Conservation (phyloP, 2,329 filamentous ascomycete genomes). For the Xylaria sp. region DNA sequence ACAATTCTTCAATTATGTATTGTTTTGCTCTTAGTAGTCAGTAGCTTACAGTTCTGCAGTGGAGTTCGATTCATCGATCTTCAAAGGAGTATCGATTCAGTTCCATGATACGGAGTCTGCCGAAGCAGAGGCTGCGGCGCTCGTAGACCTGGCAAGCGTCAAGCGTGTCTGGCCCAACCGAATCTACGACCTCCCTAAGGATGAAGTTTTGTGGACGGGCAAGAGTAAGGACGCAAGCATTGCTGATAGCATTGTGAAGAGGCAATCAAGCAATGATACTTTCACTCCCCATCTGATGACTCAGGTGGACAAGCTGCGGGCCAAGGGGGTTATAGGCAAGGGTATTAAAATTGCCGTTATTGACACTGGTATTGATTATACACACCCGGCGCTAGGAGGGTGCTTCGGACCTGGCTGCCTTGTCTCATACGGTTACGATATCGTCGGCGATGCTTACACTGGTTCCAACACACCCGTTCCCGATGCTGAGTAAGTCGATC, state of each 20-base stretch:
- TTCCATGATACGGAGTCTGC: constrained; percentile 54
- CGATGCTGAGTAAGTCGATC: constrained; percentile 34
- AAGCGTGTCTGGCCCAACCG: constrained; percentile 57
- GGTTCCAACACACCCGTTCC: constrained; percentile 42
- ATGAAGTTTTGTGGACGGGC: constrained; percentile 50
- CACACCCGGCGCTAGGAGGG: constrained; percentile 66
- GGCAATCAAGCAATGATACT: constrained; percentile 44
- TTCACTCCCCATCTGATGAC: constrained; percentile 62
- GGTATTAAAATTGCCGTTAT: constrained; percentile 60
- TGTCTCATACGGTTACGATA: constrained; percentile 56
- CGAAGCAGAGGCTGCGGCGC: constrained; percentile 48
- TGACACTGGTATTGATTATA: constrained; percentile 66
- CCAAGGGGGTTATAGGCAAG: constrained; percentile 54
- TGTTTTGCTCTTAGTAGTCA: not conserved
- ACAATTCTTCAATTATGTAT: not conserved
- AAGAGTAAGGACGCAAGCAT: constrained; percentile 43
- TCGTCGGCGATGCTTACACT: constrained; percentile 58
- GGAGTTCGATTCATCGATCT: constrained; percentile 56
- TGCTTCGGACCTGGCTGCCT: constrained; percentile 66
- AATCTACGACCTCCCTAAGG: constrained; percentile 51
- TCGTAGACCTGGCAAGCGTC: constrained; percentile 51
- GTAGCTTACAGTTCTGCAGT: constrained; percentile 31
- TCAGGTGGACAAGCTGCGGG: constrained; percentile 59
- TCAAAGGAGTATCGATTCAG: constrained; percentile 60
- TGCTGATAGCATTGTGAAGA: constrained; percentile 38